Conservation (phyloP, 1,284 basidiomycete species). For the Cutaneotrichosporon dermatis region DNA sequence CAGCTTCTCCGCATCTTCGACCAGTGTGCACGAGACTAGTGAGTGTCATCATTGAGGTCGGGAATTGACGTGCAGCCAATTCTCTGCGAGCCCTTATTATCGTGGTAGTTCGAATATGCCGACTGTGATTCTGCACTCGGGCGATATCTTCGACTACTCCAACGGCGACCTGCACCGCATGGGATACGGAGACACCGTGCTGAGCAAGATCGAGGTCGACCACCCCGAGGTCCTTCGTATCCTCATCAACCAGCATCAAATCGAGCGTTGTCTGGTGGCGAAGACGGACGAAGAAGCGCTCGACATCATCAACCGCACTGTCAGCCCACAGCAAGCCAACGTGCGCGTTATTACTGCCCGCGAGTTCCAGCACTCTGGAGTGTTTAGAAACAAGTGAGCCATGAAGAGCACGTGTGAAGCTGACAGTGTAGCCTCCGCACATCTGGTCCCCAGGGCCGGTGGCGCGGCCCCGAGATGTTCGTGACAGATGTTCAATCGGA, state of each 20-base stretch:
- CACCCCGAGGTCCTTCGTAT: conserved; percentile 73
- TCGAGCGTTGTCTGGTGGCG: conserved; percentile 71
- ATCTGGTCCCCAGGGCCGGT: conserved; percentile 21
- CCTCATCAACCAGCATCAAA: conserved; percentile 66
- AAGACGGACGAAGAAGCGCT: conserved; percentile 60
- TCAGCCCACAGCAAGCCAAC: background rate
- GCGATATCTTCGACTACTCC: conserved; percentile 72
- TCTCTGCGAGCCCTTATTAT: background rate
- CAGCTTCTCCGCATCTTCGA: conserved; percentile 62
- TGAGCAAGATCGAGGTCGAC: conserved; percentile 78
- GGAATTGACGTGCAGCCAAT: background rate
- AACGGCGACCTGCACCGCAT: conserved; percentile 59
- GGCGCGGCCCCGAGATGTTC: conserved; percentile 25
- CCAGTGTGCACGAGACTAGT: conserved; percentile 30
- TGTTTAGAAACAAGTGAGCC: background rate
- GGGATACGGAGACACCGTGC: conserved; percentile 57
- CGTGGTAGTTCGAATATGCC: background rate
- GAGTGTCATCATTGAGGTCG: conserved; percentile 4
- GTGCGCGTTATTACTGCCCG: conserved; percentile 31
- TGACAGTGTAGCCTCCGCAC: background rate
- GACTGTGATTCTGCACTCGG: conserved; percentile 22
- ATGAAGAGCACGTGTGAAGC: background rate
- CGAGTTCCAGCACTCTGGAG: conserved; percentile 5
- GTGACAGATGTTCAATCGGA: conserved; percentile 27
- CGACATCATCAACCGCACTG: conserved; percentile 52